phyloP scores from a whole-genome alignment of 208 protist genomes.

The Acanthamoeba sp. region DNA sequence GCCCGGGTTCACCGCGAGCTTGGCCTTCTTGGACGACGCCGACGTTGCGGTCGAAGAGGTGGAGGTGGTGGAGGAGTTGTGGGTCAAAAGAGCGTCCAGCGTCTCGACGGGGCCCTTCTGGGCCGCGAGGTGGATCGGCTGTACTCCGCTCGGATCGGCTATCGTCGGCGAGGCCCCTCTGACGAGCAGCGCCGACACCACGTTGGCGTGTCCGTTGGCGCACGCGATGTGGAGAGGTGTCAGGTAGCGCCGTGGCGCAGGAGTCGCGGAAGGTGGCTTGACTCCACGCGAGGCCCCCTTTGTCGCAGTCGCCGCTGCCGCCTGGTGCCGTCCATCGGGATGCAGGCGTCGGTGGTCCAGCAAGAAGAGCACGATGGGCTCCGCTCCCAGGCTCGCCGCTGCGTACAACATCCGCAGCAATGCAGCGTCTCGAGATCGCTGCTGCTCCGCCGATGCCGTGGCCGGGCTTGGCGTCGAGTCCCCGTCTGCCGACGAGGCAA shows the following conservation, averaged over 20 bases:
- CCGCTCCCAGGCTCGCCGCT: not conserved
- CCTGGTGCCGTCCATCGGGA: slow-evolving; percentile 10
- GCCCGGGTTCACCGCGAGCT: not conserved
- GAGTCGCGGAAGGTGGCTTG: not conserved
- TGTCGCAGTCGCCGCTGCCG: not conserved
- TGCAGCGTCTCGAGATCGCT: not conserved
- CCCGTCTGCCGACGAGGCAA: too few relatives aligned
- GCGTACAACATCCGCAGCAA: not conserved
- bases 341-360: slow-evolving; percentile 46
- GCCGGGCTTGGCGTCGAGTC: not conserved
- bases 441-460: not conserved
- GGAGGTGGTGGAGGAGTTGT: too few relatives aligned
- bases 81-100: slow-evolving; percentile 23
- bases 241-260: not conserved
- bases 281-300: not conserved
- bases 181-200: not conserved
- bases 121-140: slow-evolving; percentile 61
- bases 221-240: slow-evolving; percentile 60
- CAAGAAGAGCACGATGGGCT: not conserved
- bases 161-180: slow-evolving; percentile 33
- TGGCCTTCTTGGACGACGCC: not conserved
- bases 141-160: slow-evolving; percentile 22
- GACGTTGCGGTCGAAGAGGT: not conserved
- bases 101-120: slow-evolving; percentile 67
- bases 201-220: slow-evolving; percentile 6